phyloP scores from a whole-genome alignment of 371 early-diverging fungal species.

The Syncephalis fuscata region DNA sequence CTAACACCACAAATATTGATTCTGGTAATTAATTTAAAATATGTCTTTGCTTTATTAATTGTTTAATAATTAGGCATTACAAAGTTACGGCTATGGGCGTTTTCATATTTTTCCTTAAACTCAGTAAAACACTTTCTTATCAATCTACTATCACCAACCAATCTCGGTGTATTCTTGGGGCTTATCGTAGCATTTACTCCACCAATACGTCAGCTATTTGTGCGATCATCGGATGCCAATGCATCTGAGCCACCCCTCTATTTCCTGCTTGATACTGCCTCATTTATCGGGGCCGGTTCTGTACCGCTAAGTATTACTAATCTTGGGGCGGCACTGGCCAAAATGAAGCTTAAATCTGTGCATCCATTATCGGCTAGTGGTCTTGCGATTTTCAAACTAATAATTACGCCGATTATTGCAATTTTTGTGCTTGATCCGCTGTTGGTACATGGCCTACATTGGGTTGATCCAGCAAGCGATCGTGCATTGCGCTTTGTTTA shows the following conservation, averaged over 20 bases:
- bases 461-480: slow-evolving; percentile 8
- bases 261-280: slow-evolving; percentile 20
- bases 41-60: too few species aligned
- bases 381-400: slow-evolving; percentile 16
- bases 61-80: too few species aligned
- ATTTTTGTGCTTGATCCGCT: slow-evolving; percentile 13
- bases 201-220: slow-evolving; percentile 15
- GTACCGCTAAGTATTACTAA: slow-evolving; percentile 28
- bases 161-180: slow-evolving; percentile 19
- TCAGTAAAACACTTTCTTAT: slow-evolving; percentile 9
- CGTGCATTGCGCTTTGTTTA: slow-evolving; percentile 29
- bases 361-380: slow-evolving; percentile 6
- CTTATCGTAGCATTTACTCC: slow-evolving; percentile 20
- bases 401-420: slow-evolving; percentile 22
- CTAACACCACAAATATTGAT: too few species aligned
- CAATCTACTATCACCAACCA: slow-evolving; percentile 16
- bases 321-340: slow-evolving; percentile 32
- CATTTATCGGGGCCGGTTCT: slow-evolving; percentile 23
- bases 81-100: too few species aligned
- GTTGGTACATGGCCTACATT: neutral
- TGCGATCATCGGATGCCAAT: slow-evolving; percentile 7
- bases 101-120: slow-evolving; percentile 7
- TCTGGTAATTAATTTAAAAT: too few species aligned
- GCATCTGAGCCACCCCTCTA: slow-evolving; percentile 19
- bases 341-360: slow-evolving; percentile 16